Conservation (phyloP, 345 rosid genomes). For the Anastatica hierochuntica region DNA sequence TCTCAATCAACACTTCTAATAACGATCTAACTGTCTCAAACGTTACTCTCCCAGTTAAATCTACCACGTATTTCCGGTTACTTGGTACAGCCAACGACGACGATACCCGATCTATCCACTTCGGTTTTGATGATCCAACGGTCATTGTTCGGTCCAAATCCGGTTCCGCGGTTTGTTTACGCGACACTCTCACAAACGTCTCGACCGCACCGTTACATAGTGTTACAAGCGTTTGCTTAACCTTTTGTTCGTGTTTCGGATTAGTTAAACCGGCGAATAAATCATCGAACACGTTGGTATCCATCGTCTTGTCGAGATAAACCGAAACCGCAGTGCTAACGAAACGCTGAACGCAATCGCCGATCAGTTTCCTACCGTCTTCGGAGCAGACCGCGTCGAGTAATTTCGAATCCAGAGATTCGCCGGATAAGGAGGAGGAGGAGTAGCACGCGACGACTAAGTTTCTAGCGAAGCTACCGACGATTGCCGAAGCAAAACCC, state of each 20-base stretch:
- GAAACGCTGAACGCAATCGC: conserved; percentile 63
- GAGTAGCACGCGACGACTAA: conserved; percentile 40
- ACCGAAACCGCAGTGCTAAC: conserved; percentile 74
- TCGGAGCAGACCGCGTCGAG: conserved; percentile 40
- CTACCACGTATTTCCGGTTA: conserved; percentile 63
- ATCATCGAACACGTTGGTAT: conserved; percentile 50
- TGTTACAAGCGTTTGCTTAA: conserved; percentile 42
- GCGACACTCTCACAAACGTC: conserved; percentile 53
- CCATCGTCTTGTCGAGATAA: conserved; percentile 66
- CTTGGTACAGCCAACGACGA: conserved; percentile 53
- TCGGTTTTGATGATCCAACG: conserved; percentile 19
- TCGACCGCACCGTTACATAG: conserved; percentile 49
- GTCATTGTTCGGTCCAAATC: conserved; percentile 15
- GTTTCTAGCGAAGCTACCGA: conserved; percentile 78
- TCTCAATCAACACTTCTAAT: conserved; percentile 50
- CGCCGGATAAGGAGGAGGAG: neutral
- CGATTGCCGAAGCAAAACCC: conserved; percentile 70
- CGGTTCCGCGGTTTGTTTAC: conserved; percentile 2
- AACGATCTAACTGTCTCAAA: conserved; percentile 64
- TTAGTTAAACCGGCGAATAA: conserved; percentile 64
- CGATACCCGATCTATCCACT: conserved; percentile 53
- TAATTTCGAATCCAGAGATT: conserved; percentile 16
- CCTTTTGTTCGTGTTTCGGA: conserved; percentile 48
- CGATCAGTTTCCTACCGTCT: conserved; percentile 42
- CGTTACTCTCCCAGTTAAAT: conserved; percentile 54